Base-by-base conservation (phyloP, 306 rosid genomes). In the Quercus engelmannii region DNA sequence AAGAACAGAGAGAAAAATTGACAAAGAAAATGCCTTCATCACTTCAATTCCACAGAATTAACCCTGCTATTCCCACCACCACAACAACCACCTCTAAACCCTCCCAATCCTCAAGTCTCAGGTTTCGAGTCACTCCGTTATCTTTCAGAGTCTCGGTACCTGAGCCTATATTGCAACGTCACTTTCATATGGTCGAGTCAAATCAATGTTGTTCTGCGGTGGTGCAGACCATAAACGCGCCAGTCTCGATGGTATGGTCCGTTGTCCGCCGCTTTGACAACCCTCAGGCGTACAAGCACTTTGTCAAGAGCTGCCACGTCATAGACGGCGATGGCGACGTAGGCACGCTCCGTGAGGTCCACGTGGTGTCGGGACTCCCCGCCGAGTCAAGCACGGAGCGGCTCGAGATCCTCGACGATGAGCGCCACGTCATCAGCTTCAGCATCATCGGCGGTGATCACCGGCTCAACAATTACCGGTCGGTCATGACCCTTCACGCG, bases 391-490 rank as follows among this genome's bases (percentile, higher is more conserved):
- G 99, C 90, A 95, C 92, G 4, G 98, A 95, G 86, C 59, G 99
- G 51, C 74, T 95, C 0, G 99, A 95, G 93, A 95, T 95, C 78
- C 92, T 95, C 0, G 99, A 95, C 85, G 98, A 95, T 33, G 99
- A 95, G 81, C 81, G 87, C 8, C 99, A 95, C 85, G 94, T 95
- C 43, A 73, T 92, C 74, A 93, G 99, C 84, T 95, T 95, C 83
- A 90, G 99, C 80, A 91, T 95, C 2, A 89, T 95, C 17, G 99
- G 99, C 4, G 99, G 99, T 1, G 97, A 90, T 81, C 98, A 95
- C 82, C 88, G 99, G 14, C 86, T 90, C 2, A 83, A 76, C 55
- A 95, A 95, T 75, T 95, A 95, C 90, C 77, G 92, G 25, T 95
- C 99, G 2, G 98, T 95, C 28, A 95, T 98, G 31, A 87, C 96